Conservation (phyloP, 106 monocot genomes). For the Dioscorea alata region DNA sequence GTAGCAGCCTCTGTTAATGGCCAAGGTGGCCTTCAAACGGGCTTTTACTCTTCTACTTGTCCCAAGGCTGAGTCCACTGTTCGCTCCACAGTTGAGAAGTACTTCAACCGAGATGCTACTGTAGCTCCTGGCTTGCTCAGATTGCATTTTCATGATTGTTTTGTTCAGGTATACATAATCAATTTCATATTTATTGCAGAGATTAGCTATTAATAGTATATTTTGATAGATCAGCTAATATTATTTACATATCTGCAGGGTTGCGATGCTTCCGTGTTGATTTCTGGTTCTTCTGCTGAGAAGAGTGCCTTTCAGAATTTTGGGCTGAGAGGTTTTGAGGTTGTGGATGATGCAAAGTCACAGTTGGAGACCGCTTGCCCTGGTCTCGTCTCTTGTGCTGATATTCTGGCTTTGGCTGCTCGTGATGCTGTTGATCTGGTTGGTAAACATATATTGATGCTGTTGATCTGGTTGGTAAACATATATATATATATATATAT, state of each 20-base stretch:
- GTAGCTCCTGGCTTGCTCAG: slow-evolving; percentile 52
- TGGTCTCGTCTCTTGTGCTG: slow-evolving; percentile 56
- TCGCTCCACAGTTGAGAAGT: slow-evolving; percentile 37
- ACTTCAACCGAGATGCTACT: slow-evolving; percentile 34
- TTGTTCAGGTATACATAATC: slow-evolving; percentile 36
- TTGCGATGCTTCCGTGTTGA: slow-evolving; percentile 54
- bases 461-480: slow-evolving; percentile 28
- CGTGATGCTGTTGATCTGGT: slow-evolving; percentile 53
- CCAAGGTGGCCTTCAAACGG: slow-evolving; percentile 38
- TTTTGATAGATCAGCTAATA: too few relatives aligned
- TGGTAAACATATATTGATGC: slow-evolving; percentile 16
- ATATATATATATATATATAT: neutral
- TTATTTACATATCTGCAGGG: slow-evolving; percentile 19
- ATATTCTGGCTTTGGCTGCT: slow-evolving; percentile 52
- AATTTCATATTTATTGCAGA: too few relatives aligned
- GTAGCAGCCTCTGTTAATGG: too few relatives aligned
- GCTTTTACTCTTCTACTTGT: slow-evolving; percentile 51
- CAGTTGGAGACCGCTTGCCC: slow-evolving; percentile 47
- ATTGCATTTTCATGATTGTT: slow-evolving; percentile 67
- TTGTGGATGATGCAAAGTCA: slow-evolving; percentile 49
- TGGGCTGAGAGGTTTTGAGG: slow-evolving; percentile 57
- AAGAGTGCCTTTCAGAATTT: slow-evolving; percentile 37
- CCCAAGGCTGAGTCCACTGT: slow-evolving; percentile 46
- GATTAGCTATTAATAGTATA: too few relatives aligned
- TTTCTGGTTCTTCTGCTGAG: slow-evolving; percentile 49